Evolutionary conservation across 2,329 filamentous ascomycete genomes (phyloP).

Genomic region (Trichoderma sp.): DNA sequence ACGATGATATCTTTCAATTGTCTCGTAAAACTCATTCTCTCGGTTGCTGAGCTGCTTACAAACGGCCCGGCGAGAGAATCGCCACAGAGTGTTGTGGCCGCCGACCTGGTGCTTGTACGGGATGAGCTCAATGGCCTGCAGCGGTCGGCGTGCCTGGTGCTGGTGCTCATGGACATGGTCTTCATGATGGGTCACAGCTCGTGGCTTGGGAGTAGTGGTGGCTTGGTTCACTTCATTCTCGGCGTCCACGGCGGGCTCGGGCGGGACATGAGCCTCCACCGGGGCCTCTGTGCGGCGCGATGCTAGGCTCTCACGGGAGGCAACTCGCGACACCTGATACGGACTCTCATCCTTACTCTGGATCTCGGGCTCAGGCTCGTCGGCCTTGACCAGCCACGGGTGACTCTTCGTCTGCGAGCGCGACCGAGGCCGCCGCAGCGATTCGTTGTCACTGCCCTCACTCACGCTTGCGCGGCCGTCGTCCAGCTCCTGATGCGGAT

Average conservation of each 20-base stretch:
- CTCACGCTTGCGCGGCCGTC: slow-evolving; percentile 39
- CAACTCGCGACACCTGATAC: slow-evolving; percentile 34
- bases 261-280: slow-evolving; percentile 38
- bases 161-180: slow-evolving; percentile 57
- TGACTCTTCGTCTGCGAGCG: slow-evolving; percentile 45
- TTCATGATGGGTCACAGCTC: slow-evolving; percentile 47
- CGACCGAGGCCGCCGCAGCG: slow-evolving; percentile 52
- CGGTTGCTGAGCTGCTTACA: slow-evolving; percentile 98
- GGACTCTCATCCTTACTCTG: slow-evolving; percentile 35
- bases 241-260: slow-evolving; percentile 48
- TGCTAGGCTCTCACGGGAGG: slow-evolving; percentile 38
- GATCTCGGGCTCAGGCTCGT: slow-evolving; percentile 48
- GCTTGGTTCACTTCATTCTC: slow-evolving; percentile 46
- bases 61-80: slow-evolving; percentile 90
- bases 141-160: slow-evolving; percentile 59
- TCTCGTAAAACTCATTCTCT: slow-evolving; percentile 99
- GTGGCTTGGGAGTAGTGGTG: slow-evolving; percentile 39
- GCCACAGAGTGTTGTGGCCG: slow-evolving; percentile 93
- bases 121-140: slow-evolving; percentile 92
- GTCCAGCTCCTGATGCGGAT: slow-evolving; percentile 68
- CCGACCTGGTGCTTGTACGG: slow-evolving; percentile 98
- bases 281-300: slow-evolving; percentile 39
- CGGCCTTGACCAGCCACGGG: slow-evolving; percentile 62
- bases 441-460: slow-evolving; percentile 44
- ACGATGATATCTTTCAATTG: slow-evolving; percentile 86